Base-by-base conservation (phyloP, 176 grass and related monocot genomes). In the Oryza brachyantha region DNA sequence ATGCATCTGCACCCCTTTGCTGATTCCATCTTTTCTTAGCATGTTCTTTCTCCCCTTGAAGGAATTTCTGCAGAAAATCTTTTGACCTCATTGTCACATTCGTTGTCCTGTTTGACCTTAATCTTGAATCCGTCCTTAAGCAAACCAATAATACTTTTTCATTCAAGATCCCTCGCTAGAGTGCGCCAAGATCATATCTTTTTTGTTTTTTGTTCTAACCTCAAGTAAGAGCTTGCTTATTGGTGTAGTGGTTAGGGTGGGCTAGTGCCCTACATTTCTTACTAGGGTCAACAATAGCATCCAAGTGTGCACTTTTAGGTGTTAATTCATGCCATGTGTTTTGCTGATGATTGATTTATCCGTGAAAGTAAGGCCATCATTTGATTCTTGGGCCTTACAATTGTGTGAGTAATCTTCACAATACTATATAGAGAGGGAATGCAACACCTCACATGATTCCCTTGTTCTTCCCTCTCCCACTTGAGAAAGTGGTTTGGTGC, bases 391-490 rank as follows among this genome's bases (percentile, higher is more conserved):
- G 58, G 79, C 62, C 83, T 79, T 78, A 74, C 85, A 88, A 25
- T 29, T 70, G 66, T 68, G 26, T 73, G 79, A 73, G 68, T 68
- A 74, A 88, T 74, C 73, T 29, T 8, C 61, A 81, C 71, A 54
- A 76, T 60, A 42, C 72, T 68, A 70, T 29, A 46, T 52, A 86
- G 2, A 22, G 52, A 87, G 62, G 77, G 75, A 77, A 84, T 80
- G 83, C 73, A 86, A 84, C 79, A 90, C 82, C 85, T 93, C 93
- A 88, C 54, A 90, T 86, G 88, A 93, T 97, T 93, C 88, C 21
- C 81, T 81, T 74, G 72, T 89, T 81, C 83, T 25, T 85, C 52
- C 46, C 17, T 55, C 79, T n/a, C 48, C 66, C 78, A 89, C 78
- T 85, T 35, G 41, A 77, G 45, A 85, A 89, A 89, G 77, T 72